Base-by-base conservation (phyloP, 202 grass and related monocot species). In the Musa balbisiana region DNA sequence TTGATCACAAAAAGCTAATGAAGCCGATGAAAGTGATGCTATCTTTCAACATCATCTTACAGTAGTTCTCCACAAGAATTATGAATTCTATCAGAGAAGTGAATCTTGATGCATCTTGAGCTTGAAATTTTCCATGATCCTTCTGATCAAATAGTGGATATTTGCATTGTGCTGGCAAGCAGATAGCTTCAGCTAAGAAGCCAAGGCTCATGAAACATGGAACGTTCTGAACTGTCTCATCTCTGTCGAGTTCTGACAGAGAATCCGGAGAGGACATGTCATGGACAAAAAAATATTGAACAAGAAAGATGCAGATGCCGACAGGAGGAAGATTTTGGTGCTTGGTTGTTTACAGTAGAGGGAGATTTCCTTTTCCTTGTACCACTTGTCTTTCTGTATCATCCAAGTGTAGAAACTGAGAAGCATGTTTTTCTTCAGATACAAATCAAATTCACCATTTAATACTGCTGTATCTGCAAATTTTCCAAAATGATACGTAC, bases 111-210 rank as follows among this genome's bases (percentile, higher is more conserved):
- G 3, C 24, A 29, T 14, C 13, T 14, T 21, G 56, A 21, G 56
- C 13, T 60, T 20, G 17, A 60, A 60, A 59, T 8, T 21, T 6
- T 60, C 33, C 33, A 43, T 43, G 33, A 43, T 43, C 33, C 33
- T 8, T 43, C 33, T 43, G 33, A 6, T 43, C 5, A 43, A 43
- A 43, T 43, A 43, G 33, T 43, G 33, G 56, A n/a, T 1, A 60
- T 60, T 60, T 60, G 17, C 9, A 60, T 19, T 9, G 19, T 60
- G 15, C 63, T 43, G 4, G 33, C 26, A 67, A 43, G 12, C 14
- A 67, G 64, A 43, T 43, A 43, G 64, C 64, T 67, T 33, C 64
- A 67, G 64, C 24, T 67, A 17, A 43, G 25, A 67, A 67, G 12
- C 64, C 33, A 1, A 43, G 33, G 33, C 33, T 43, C 33, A 24